Evolutionary conservation across 495 filamentous ascomycete genomes (phyloP), one percentile per base, ranked within the genome.

Genomic region (Neurospora intermedia): DNA sequence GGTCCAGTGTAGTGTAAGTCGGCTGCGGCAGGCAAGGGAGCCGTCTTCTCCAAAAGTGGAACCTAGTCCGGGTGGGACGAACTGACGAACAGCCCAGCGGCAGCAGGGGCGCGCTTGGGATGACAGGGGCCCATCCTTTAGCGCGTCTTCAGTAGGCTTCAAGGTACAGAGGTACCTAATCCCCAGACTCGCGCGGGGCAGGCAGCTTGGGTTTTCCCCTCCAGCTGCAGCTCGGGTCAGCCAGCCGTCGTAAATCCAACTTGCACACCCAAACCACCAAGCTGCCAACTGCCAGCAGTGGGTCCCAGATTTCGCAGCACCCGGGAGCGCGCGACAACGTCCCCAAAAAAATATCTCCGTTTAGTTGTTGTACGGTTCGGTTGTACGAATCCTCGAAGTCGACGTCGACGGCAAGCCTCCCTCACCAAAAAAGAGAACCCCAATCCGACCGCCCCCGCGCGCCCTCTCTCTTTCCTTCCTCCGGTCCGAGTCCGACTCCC

Each of bases 391-490:
- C 48, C 48, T 66, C 27, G 54, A 66, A 66, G 54, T 66, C 54
- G 54, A 66, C 54, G 54, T 66, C 54, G 54, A 66, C 54, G 54
- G 54, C 54, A 66, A 66, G 54, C 54, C 54, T 66, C 54, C 54
- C 27, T 66, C 70, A 70, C 48, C 73, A 74, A 73, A 74, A 70
- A 41, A 70, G 40, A 69, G 20, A 54, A 43, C 39, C 39, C 42
- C 40, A 43, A 66, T n/a, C 42, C 42, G 70, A 31, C 69, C 69
- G 74, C 72, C 72, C 72, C 74, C 73, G 43, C 59, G 59, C 71
- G 69, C 72, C 73, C 70, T 69, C 39, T 69, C 73, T 46, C 59
- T 38, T 38, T 40, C 27, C 75, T 31, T 31, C 69, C 69, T 43
- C 54, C 45, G 39, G 59, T 41, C 73, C 70, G 35, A 69, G 40